Evolutionary conservation across 2,329 filamentous ascomycete species (phyloP), one percentile per base, ranked within the genome.

Genomic region (Aureobasidium sp.): DNA sequence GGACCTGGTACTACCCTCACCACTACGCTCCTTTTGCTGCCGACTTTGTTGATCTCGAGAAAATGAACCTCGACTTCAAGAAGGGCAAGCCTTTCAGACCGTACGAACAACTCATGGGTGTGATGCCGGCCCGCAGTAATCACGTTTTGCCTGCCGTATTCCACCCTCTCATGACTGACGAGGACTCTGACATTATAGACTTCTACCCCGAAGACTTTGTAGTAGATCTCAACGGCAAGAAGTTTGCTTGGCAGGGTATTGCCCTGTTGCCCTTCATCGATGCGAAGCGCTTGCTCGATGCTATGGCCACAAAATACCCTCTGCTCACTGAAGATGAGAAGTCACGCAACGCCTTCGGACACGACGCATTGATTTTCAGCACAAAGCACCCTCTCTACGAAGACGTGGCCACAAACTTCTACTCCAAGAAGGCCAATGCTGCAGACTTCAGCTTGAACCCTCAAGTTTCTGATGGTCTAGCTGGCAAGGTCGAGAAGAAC

Each of bases 1-100:
- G 95, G 94, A 95, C 93, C 58, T 99, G 94, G 94, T 99, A 94
- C 73, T 99, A 97, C 71, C 94, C 94, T 0, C 96, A 97, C 71
- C 94, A 99, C 72, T 99, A 99, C 72, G 95, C 94, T 1, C 94
- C 95, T 3, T 99, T 99, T 72, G 94, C 94, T 2, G 89, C 91
- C 58, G 94, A 99, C 74, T 99, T 99, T 73, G 87, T 89, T 62
- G 87, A 92, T 61, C 81, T 99, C 48, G 84, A 81, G 58, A 86
- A 91, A 67, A 85, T 96, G 80, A 81, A 89, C 36, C 84, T 96
- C 66, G 79, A 82, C 21, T 99, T 99, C 67, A 83, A 90, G 62
- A 90, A 92, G 73, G 93, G 93, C 11, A 85, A 81, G 53, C 89
- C 91, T 4, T 97, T 96, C 68, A 88, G 82, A 67, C 95, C 94